Percentiles rank a stretch among this genome's conserved stretches.
Evolutionary conservation across 768 basidiomycete genomes (phyloP).

Genomic region (Mycena alexandri): DNA sequence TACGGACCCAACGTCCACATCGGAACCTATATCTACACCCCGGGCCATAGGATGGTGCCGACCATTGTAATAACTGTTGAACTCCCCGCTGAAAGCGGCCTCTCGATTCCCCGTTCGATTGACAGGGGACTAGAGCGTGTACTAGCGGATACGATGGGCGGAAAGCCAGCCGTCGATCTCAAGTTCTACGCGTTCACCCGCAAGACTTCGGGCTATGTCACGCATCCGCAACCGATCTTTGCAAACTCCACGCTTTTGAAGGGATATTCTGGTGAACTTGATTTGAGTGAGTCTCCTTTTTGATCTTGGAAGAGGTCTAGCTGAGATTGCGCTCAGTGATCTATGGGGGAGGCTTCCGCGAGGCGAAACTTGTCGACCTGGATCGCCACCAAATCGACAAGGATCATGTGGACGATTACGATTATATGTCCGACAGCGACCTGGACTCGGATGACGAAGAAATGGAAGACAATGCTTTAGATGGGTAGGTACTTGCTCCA

Average conservation of each 20-base stretch:
- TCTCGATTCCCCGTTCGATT: conserved; percentile 13
- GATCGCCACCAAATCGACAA: neutral
- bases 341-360: conserved; percentile 2
- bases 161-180: conserved; percentile 22
- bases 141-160: conserved; percentile 2
- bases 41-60: neutral
- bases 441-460: conserved; percentile 16
- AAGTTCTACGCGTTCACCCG: conserved; percentile 28
- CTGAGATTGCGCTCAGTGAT: conserved; percentile 4
- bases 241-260: conserved; percentile 6
- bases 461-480: neutral
- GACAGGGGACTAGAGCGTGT: conserved; percentile 2
- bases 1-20: neutral
- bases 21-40: conserved; percentile 5
- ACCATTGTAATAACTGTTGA: conserved; percentile 12
- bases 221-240: conserved; percentile 18
- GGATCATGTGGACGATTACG: neutral
- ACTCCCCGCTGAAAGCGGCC: neutral
- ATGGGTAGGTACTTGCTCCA: neutral
- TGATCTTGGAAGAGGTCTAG: neutral
- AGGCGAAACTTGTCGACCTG: conserved; percentile 17
- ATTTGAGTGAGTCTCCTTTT: conserved; percentile 13
- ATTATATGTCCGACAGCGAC: conserved; percentile 28
- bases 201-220: neutral
- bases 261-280: conserved; percentile 20